Evolutionary conservation across 352 stramenopile species (phyloP).

Genomic region (Globisporangium megalacanthum): DNA sequence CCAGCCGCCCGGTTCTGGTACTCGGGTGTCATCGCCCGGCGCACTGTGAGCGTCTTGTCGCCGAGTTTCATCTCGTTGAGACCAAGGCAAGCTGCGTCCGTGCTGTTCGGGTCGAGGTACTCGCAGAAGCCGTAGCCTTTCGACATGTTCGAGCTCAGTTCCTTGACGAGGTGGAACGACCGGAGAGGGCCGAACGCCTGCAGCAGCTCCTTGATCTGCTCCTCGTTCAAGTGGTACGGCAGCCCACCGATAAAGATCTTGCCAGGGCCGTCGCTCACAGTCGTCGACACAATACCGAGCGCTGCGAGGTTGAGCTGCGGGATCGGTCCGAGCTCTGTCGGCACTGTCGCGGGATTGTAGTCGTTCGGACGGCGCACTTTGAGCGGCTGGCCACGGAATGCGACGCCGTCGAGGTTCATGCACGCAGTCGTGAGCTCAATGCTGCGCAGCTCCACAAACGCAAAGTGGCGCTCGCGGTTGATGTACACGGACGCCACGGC

Average conservation of each 20-base stretch:
- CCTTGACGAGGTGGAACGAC: conserved; percentile 97
- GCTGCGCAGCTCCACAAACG: conserved; percentile 96
- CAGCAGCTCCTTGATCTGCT: conserved; percentile 93
- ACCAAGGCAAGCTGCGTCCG: conserved; percentile 89
- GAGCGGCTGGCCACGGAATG: conserved; percentile 91
- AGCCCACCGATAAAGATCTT: conserved; percentile 98
- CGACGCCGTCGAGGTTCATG: conserved; percentile 94
- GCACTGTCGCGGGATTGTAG: conserved; percentile 92
- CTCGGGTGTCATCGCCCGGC: conserved; percentile 77
- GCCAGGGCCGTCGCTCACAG: conserved; percentile 94
- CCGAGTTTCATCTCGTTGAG: conserved; percentile 95
- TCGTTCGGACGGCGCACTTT: conserved; percentile 97
- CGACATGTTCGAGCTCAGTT: conserved; percentile 84
- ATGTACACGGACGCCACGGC: conserved; percentile 92
- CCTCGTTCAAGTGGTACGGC: conserved; percentile 95
- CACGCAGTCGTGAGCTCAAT: conserved; percentile 96
- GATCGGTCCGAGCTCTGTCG: conserved; percentile 81
- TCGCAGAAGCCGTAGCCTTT: conserved; percentile 99
- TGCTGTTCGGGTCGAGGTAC: conserved; percentile 91
- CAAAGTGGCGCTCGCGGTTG: conserved; percentile 95
- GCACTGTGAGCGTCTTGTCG: conserved; percentile 89
- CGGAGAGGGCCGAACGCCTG: conserved; percentile 92
- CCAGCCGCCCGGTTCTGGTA: conserved; percentile 61
- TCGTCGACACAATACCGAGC: conserved; percentile 93
- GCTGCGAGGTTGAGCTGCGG: conserved; percentile 86